Conservation (phyloP, 441 rosid genomes). For the Euphorbia corollata region DNA sequence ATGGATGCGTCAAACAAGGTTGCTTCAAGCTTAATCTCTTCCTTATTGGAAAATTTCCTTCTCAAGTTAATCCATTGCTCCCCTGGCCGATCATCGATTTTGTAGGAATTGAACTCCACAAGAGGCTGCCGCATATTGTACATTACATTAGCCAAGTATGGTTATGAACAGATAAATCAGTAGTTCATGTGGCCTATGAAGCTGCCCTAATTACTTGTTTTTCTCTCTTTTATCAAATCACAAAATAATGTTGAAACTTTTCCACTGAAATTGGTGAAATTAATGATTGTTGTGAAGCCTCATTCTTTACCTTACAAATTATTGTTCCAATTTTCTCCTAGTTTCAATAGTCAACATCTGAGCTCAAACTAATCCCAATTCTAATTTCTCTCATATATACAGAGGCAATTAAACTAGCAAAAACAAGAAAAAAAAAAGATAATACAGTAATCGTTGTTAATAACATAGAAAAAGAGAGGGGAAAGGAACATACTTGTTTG, state of each 20-base stretch:
- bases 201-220: too few species aligned
- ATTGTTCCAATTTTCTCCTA: neutral
- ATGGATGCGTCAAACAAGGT: constrained; percentile 71
- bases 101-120: constrained; percentile 39
- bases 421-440: neutral
- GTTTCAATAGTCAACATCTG: neutral
- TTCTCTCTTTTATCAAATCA: too few species aligned
- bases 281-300: neutral
- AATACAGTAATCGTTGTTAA: neutral
- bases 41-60: constrained; percentile 46
- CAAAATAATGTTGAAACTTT: too few species aligned
- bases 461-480: neutral
- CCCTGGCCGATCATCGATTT: constrained; percentile 54
- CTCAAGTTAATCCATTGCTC: constrained; percentile 76
- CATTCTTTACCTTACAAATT: neutral
- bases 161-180: too few species aligned
- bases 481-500: constrained; percentile 30
- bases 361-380: neutral
- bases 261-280: neutral
- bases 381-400: neutral
- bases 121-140: constrained; percentile 36
- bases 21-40: constrained; percentile 57
- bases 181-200: too few species aligned
- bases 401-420: neutral
- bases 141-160: neutral